These are phyloP conservation scores for Lepidium sativum DNA, from an alignment of 345 rosid genomes.

Conservation along the genomic window DNA sequence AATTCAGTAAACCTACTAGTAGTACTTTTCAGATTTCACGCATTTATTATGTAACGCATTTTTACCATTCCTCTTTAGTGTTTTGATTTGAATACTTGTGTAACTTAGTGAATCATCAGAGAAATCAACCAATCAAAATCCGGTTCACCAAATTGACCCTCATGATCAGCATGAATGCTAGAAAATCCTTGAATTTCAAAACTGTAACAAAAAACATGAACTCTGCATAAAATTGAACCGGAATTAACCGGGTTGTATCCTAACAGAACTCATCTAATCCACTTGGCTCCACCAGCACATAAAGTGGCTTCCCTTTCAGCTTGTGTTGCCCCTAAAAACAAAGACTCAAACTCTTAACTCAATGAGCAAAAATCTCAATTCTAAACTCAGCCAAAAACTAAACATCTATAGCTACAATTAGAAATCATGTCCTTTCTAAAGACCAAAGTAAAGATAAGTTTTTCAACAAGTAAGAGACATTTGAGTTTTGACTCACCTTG, in stretches of 20 bases:
- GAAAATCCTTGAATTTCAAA: neutral
- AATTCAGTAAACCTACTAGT: slow-evolving; percentile 12
- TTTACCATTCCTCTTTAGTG: neutral
- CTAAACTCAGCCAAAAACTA: neutral
- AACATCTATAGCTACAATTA: neutral
- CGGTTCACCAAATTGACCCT: slow-evolving; percentile 2
- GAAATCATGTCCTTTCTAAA: neutral
- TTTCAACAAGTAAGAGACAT: neutral
- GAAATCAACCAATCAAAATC: neutral
- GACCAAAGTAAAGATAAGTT: slow-evolving; percentile 5
- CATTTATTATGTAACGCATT: neutral
- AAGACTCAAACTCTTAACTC: neutral
- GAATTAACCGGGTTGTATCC: slow-evolving; percentile 16
- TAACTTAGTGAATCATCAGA: neutral
- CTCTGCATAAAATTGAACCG: neutral
- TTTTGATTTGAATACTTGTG: neutral
- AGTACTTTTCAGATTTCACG: slow-evolving; percentile 8
- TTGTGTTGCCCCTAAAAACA: slow-evolving; percentile 48
- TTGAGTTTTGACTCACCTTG: slow-evolving; percentile 38
- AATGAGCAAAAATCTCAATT: neutral
- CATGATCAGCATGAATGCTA: too few species aligned
- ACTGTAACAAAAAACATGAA: neutral
- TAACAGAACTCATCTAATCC: slow-evolving; percentile 31
- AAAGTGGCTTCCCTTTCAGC: slow-evolving; percentile 66
- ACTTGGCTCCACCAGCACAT: slow-evolving; percentile 74